phyloP scores from a whole-genome alignment of 1,284 basidiomycete species.

The Tylopilus sp. region DNA sequence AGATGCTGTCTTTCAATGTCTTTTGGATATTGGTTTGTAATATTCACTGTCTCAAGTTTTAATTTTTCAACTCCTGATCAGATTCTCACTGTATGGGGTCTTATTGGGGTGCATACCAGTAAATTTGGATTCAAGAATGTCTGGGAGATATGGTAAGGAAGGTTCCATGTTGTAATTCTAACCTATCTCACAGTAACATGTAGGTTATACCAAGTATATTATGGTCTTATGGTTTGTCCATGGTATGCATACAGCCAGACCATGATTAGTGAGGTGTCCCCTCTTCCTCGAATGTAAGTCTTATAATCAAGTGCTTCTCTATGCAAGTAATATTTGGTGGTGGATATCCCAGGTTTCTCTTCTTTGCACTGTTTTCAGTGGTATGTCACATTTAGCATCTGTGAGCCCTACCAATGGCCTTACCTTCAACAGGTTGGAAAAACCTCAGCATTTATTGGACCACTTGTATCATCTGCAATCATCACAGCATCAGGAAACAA shows the following conservation, averaged over 20 bases:
- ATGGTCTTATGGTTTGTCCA: constrained; percentile 83
- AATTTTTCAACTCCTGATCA: constrained; percentile 32
- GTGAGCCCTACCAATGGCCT: neutral
- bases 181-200: constrained; percentile 25
- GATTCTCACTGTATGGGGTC: constrained; percentile 81
- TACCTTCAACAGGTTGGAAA: constrained; percentile 66
- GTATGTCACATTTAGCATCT: constrained; percentile 42
- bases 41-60: neutral
- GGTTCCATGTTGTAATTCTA: neutral
- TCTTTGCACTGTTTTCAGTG: constrained; percentile 83
- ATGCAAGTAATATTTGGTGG: neutral
- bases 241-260: constrained; percentile 90
- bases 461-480: constrained; percentile 81
- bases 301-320: neutral
- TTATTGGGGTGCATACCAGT: constrained; percentile 80
- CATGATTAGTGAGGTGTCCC: constrained; percentile 88
- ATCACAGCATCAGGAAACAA: constrained; percentile 78
- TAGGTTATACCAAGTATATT: constrained; percentile 77
- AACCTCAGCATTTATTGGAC: constrained; percentile 86
- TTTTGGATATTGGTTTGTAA: constrained; percentile 74
- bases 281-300: constrained; percentile 73
- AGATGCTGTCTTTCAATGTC: constrained; percentile 81
- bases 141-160: constrained; percentile 79
- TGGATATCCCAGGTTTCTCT: constrained; percentile 67
- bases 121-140: constrained; percentile 85